Percentiles rank a stretch among this genome's conserved stretches.
phyloP scores from a whole-genome alignment of 768 basidiomycete species.

The Tulasnella sp. region DNA sequence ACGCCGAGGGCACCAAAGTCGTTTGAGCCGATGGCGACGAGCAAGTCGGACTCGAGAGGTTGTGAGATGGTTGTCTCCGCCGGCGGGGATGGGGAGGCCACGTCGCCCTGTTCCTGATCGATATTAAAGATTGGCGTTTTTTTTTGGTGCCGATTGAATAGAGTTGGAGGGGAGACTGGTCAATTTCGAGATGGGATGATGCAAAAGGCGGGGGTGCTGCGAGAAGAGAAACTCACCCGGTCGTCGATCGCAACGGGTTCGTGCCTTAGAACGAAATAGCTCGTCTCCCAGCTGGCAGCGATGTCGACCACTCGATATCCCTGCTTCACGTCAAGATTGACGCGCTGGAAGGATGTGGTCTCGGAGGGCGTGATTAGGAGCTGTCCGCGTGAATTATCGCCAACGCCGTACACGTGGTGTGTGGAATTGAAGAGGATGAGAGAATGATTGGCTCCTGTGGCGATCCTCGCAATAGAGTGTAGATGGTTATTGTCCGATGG shows the following conservation, averaged over 20 bases:
- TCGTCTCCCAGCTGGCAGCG: constrained; percentile 80
- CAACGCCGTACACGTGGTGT: constrained; percentile 63
- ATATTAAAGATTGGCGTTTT: constrained; percentile 38
- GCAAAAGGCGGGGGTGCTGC: too few relatives aligned
- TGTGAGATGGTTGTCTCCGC: too few relatives aligned
- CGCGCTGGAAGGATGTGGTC: constrained; percentile 35
- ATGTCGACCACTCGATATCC: constrained; percentile 50
- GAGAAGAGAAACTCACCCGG: constrained; percentile 34
- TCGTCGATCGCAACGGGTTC: constrained; percentile 25
- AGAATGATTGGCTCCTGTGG: constrained; percentile 77
- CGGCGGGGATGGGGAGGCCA: too few relatives aligned
- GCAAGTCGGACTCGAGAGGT: constrained; percentile 32
- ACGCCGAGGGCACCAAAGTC: constrained; percentile 78
- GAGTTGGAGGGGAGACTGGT: not conserved
- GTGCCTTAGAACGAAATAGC: constrained; percentile 60
- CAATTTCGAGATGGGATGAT: not conserved
- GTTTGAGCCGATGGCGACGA: constrained; percentile 79
- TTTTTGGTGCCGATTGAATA: not conserved
- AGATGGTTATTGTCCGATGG: not conserved
- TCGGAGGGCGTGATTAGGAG: constrained; percentile 43
- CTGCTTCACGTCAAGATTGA: constrained; percentile 7
- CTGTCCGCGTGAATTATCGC: constrained; percentile 68
- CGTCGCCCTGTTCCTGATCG: not conserved
- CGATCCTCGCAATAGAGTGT: constrained; percentile 48
- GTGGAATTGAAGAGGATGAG: constrained; percentile 51